A percentile compares a stretch with the other conserved stretches of the same genome.
phyloP scores from a whole-genome alignment of 768 basidiomycete genomes.

The Auriscalpium orientale region DNA sequence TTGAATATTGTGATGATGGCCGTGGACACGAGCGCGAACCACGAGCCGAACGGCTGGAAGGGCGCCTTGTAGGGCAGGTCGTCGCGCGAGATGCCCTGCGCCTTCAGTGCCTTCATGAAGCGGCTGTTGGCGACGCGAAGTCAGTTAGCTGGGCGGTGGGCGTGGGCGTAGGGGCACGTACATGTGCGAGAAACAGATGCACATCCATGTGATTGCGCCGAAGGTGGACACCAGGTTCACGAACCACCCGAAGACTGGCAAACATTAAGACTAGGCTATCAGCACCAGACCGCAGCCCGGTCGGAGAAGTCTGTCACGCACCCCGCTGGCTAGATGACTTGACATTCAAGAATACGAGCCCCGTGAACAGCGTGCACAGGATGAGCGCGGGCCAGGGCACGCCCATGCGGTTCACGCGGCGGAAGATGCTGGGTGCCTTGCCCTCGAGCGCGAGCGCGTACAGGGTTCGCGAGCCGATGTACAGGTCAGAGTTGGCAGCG shows the following conservation, averaged over 20 bases:
- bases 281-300: not conserved
- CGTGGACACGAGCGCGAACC: slow-evolving; percentile 48
- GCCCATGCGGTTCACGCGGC: slow-evolving; percentile 27
- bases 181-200: slow-evolving; percentile 57
- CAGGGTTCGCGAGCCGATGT: slow-evolving; percentile 40
- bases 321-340: slow-evolving; percentile 43
- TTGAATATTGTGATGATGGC: slow-evolving; percentile 52
- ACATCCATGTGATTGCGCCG: slow-evolving; percentile 32
- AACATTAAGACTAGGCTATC: not conserved
- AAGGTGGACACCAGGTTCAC: slow-evolving; percentile 35
- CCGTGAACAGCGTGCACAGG: slow-evolving; percentile 47
- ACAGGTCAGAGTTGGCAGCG: slow-evolving; percentile 56
- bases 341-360: slow-evolving; percentile 52
- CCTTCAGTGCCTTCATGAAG: slow-evolving; percentile 42
- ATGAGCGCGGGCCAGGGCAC: slow-evolving; percentile 36
- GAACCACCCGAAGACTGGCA: slow-evolving; percentile 29
- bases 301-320: slow-evolving; percentile 14
- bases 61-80: slow-evolving; percentile 47
- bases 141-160: not conserved
- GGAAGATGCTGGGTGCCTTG: slow-evolving; percentile 37
- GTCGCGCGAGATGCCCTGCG: slow-evolving; percentile 34
- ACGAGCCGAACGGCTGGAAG: slow-evolving; percentile 56
- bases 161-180: slow-evolving; percentile 22
- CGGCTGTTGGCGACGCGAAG: slow-evolving; percentile 23
- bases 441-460: slow-evolving; percentile 40